Evolutionary conservation across 768 basidiomycete species (phyloP), one percentile per base, ranked within the genome.

Genomic region (Tulasnella sp.): DNA sequence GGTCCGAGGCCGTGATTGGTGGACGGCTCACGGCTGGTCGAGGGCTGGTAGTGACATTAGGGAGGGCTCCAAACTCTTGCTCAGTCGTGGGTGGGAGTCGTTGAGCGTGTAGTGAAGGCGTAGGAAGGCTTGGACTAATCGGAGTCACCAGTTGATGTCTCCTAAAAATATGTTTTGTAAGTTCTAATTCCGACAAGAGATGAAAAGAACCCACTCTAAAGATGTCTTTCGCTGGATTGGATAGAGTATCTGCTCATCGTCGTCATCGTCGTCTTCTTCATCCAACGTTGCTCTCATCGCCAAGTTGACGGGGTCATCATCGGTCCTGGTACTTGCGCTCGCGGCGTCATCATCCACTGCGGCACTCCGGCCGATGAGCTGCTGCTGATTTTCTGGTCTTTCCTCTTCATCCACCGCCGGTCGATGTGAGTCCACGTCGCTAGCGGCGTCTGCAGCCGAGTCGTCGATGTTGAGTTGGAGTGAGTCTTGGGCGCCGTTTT

Each of bases 231-330:
- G 39, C 12, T 68, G 41, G 14, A 47, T 41, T 19, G 72, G 52
- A 34, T 62, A 68, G 8, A 44, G 63, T 8, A 75, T 52, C n/a
- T 59, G 64, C 42, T 41, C 62, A 17, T 47, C 88, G 75, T 88
- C 88, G 9, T 87, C 85, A 0, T 85, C 85, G 3, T 86, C 85
- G 5, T 82, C 82, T 32, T 82, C 82, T 16, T 79, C 80, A 34
- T 80, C 81, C 19, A 83, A 80, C 42, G 79, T 81, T 2, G 81
- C 80, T 32, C 82, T 74, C 83, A 84, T 84, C 11, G 83, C 84
- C 59, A 82, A 73, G 69, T 81, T 85, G 39, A 97, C 85, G 0
- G 90, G 87, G 76, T 96, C 96, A 74, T 94, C 92, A 62, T 94
- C 92, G 1, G 90, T 91, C 47, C 84, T 86, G 11, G 87, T 90